A percentile compares a stretch with the other conserved stretches of the same genome.
Conservation (phyloP, 75 land plant species). For the Ceratopteris richardii region DNA sequence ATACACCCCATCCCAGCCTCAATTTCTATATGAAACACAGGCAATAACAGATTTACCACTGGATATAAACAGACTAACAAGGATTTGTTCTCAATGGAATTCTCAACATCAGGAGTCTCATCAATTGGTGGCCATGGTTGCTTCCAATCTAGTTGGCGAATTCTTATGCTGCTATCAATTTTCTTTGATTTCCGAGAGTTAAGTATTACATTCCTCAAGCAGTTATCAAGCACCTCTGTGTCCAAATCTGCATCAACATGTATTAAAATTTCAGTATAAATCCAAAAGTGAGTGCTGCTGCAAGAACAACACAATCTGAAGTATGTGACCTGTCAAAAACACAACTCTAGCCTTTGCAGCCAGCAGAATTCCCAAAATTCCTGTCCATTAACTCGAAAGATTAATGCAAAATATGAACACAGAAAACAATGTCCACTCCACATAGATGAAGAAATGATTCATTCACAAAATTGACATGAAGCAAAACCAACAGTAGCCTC, state of each 20-base stretch:
- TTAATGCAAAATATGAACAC: conserved; percentile 3
- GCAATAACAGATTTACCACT: conserved; percentile 1
- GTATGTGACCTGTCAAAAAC: conserved; percentile 59
- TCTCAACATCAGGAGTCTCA: neutral
- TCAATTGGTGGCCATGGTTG: conserved; percentile 63
- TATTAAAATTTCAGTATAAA: no score
- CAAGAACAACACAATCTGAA: neutral
- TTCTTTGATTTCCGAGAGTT: conserved; percentile 33
- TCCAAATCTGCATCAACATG: conserved; percentile 44
- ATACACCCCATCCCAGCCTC: no score
- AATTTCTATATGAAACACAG: no score
- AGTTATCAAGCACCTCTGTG: conserved; percentile 61
- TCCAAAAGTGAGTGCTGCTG: no score
- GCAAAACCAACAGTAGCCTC: no score
- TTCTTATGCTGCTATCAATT: conserved; percentile 25
- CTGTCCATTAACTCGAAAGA: conserved; percentile 33
- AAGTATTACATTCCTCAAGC: conserved; percentile 44
- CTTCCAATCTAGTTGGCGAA: conserved; percentile 81
- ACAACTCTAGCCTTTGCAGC: conserved; percentile 52
- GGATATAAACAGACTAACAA: neutral
- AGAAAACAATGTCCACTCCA: no score
- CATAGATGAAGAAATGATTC: no score
- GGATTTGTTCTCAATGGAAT: neutral
- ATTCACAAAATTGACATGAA: no score
- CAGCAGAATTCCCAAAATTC: conserved; percentile 64